phyloP scores from a whole-genome alignment of 2,329 filamentous ascomycete species.

The Delphinella strobiligena region DNA sequence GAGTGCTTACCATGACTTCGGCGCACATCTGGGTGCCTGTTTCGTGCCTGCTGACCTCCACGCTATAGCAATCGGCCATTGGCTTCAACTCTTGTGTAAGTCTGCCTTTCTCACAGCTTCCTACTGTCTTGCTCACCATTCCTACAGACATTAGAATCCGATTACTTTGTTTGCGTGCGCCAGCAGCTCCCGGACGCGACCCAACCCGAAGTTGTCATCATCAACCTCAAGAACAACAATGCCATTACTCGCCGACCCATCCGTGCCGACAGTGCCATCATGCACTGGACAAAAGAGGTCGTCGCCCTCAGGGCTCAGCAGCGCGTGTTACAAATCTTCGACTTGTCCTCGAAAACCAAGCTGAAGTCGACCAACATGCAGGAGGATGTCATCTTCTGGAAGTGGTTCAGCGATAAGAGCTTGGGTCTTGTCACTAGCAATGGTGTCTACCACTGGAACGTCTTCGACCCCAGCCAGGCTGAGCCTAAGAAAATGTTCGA shows the following conservation, averaged over 20 bases:
- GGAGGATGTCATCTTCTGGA: constrained; percentile 98
- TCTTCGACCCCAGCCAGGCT: constrained; percentile 71
- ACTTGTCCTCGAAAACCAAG: constrained; percentile 84
- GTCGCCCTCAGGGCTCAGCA: constrained; percentile 93
- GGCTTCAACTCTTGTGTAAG: constrained; percentile 80
- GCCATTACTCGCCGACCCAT: constrained; percentile 89
- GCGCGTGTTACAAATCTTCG: constrained; percentile 94
- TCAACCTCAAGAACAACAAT: constrained; percentile 96
- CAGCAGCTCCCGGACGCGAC: constrained; percentile 80
- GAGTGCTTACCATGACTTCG: constrained; percentile 23
- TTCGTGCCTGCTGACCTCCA: constrained; percentile 5
- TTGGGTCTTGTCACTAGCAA: constrained; percentile 84
- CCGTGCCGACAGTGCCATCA: constrained; percentile 98
- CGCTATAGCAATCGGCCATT: constrained; percentile 52
- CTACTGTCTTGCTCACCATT: constrained; percentile 4
- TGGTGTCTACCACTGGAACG: constrained; percentile 94
- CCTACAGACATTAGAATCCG: constrained; percentile 85
- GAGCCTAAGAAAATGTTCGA: constrained; percentile 86
- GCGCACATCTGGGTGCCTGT: too few relatives aligned
- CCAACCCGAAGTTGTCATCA: constrained; percentile 87
- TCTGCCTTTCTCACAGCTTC: constrained; percentile 18
- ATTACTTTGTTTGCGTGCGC: constrained; percentile 89
- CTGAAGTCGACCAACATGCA: constrained; percentile 94
- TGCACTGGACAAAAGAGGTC: constrained; percentile 95
- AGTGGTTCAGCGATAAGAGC: constrained; percentile 87